Percentiles rank a stretch among this genome's conserved stretches.
These are phyloP conservation scores for Metschnikowia santaceciliae DNA, from an alignment of 805 yeast genomes.

Conservation along the genomic window DNA sequence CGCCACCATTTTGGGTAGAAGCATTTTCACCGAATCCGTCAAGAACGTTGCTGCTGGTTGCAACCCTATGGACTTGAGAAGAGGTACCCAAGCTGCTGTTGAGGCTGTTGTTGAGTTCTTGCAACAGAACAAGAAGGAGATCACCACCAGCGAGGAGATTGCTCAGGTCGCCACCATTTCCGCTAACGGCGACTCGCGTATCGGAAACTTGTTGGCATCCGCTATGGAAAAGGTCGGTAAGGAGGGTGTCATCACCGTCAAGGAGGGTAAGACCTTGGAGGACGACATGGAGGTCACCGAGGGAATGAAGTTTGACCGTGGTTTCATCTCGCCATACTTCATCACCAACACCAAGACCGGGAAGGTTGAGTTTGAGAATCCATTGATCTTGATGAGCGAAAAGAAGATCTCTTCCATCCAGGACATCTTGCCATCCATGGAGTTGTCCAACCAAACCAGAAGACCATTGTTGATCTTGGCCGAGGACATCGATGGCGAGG, in stretches of 20 bases:
- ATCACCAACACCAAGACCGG: slow-evolving; percentile 89
- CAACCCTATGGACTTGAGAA: slow-evolving; percentile 97
- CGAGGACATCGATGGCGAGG: slow-evolving; percentile 97
- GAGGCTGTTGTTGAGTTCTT: slow-evolving; percentile 85
- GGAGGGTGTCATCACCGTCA: slow-evolving; percentile 97
- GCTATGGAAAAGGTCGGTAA: slow-evolving; percentile 99
- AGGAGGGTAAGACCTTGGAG: slow-evolving; percentile 94
- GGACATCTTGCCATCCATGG: slow-evolving; percentile 89
- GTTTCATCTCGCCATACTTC: slow-evolving; percentile 94
- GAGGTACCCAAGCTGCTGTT: slow-evolving; percentile 96
- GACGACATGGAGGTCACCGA: slow-evolving; percentile 95
- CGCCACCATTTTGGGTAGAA: slow-evolving; percentile 93
- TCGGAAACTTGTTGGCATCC: slow-evolving; percentile 84
- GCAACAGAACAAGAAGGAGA: slow-evolving; percentile 82
- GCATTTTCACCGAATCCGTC: slow-evolving; percentile 91
- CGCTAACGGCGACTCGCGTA: slow-evolving; percentile 92
- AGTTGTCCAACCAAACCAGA: slow-evolving; percentile 86
- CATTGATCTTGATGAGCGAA: slow-evolving; percentile 82
- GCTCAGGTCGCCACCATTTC: slow-evolving; percentile 98
- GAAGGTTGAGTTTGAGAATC: slow-evolving; percentile 93
- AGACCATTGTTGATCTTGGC: slow-evolving; percentile 92
- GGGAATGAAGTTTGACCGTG: slow-evolving; percentile 98
- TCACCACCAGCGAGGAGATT: slow-evolving; percentile 90
- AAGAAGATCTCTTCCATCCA: slow-evolving; percentile 88
- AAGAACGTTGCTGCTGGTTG: slow-evolving; percentile 98